Evolutionary conservation across 768 basidiomycete species (phyloP).

Genomic region (Termitomyces sp.): DNA sequence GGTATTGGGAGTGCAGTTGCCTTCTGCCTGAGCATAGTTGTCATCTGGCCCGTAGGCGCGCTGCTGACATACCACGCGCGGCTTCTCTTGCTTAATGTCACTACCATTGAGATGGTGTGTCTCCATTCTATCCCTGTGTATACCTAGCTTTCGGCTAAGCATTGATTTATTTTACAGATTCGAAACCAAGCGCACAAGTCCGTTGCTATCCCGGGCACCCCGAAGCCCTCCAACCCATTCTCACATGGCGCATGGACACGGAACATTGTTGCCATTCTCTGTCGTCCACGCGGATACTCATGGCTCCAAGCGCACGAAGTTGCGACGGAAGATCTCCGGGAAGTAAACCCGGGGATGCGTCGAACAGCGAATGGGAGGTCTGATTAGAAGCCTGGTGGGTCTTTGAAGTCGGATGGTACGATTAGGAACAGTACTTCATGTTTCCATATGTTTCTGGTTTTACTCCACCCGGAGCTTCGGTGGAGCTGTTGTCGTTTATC

Average conservation of each 20-base stretch:
- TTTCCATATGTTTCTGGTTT: background rate
- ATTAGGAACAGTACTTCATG: no score
- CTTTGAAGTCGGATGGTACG: background rate
- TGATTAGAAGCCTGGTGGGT: background rate
- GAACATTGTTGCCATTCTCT: constrained; percentile 75
- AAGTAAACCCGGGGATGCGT: constrained; percentile 62
- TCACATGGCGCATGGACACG: constrained; percentile 71
- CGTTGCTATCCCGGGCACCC: constrained; percentile 51
- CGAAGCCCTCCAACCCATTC: constrained; percentile 79
- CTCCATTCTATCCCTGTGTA: background rate
- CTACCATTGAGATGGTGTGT: constrained; percentile 93
- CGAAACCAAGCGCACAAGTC: constrained; percentile 80
- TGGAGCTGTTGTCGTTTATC: background rate
- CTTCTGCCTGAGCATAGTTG: constrained; percentile 54
- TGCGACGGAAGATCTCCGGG: constrained; percentile 69
- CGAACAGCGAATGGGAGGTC: constrained; percentile 6
- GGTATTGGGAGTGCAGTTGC: constrained; percentile 79
- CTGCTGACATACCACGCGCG: constrained; percentile 82
- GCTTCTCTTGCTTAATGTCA: constrained; percentile 82
- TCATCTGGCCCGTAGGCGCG: constrained; percentile 82
- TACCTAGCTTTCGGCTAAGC: background rate
- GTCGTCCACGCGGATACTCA: constrained; percentile 75
- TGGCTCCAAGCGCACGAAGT: constrained; percentile 67
- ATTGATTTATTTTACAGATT: constrained; percentile 45
- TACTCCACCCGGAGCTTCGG: background rate